Conservation (phyloP, 2,329 filamentous ascomycete genomes). For the Paecilomyces fulvus region DNA sequence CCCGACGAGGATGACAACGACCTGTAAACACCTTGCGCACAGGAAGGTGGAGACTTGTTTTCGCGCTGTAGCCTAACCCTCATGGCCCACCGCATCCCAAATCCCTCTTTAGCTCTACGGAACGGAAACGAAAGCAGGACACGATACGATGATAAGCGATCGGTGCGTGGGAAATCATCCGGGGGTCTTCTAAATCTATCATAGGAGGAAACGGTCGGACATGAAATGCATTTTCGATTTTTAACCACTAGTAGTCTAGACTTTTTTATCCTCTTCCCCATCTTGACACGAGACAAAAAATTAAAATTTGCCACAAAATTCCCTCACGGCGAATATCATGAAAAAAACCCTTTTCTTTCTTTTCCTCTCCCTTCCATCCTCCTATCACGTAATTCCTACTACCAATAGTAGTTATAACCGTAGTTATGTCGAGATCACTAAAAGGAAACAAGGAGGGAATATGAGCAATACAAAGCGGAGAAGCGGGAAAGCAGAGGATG, state of each 20-base stretch:
- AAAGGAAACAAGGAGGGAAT: no score
- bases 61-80: background rate
- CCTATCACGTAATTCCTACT: background rate
- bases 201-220: background rate
- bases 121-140: background rate
- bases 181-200: background rate
- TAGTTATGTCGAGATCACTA: no score
- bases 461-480: no score
- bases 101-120: background rate
- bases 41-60: background rate
- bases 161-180: background rate
- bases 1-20: conserved; percentile 85
- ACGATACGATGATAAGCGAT: background rate
- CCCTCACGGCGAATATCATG: background rate
- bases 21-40: conserved; percentile 28
- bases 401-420: background rate
- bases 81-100: background rate
- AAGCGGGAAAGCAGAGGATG: no score
- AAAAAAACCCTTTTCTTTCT: background rate
- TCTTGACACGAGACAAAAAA: conserved; percentile 8
- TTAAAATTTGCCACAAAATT: background rate
- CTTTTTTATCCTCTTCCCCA: conserved; percentile 6
- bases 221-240: conserved; percentile 1
- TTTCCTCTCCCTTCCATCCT: background rate
- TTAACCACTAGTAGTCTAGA: conserved; percentile 1